Evolutionary conservation across 768 basidiomycete genomes (phyloP), one percentile per base, ranked within the genome.

Genomic region (Rhizopogon sp.): DNA sequence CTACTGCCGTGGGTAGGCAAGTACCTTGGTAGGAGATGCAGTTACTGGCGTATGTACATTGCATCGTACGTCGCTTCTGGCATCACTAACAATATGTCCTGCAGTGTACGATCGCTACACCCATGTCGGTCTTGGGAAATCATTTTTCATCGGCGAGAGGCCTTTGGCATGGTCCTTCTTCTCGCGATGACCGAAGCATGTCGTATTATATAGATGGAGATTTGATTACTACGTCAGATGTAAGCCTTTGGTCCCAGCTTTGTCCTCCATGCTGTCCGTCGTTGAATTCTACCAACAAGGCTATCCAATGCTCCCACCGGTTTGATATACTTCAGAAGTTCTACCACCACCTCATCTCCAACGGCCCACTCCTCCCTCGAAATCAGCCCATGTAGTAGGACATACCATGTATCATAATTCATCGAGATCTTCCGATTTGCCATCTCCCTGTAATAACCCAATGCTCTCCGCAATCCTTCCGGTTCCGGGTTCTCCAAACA

Each of bases 1-100:
- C 74, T 95, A 44, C 74, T 97, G 55, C 94, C 94, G 2, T 88
- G 85, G 73, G 68, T 93, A 56, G 94, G 94, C 52, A 94, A 91
- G 67, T 96, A 85, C 82, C 66, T 94, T 37, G 94, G 94, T 31
- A 78, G 94, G 64, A 81, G 81, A 67, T 93, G 88, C 80, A 90
- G 88, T 61, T 80, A 92, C 64, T 89, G 88, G 83, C 82, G 93
- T 95, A 62, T 68, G 86, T 78, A 6, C 53, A 43, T 56, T 42
- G 39, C 39, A 41, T 28, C 40, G 37, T n/a, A 42, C 49, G 45
- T 51, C 39, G 25, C 56, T 42, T 40, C 17, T 52, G 28, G 35
- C 56, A 44, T 42, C 53, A 56, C 58, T 66, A 57, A 58, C 45
- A 17, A 14, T 5, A 46, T 9, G 31, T n/a, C 20, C 46, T 42